Percentiles rank a stretch among this genome's conserved stretches.
phyloP scores from a whole-genome alignment of 208 protist species.

The Strigomonas galati region DNA sequence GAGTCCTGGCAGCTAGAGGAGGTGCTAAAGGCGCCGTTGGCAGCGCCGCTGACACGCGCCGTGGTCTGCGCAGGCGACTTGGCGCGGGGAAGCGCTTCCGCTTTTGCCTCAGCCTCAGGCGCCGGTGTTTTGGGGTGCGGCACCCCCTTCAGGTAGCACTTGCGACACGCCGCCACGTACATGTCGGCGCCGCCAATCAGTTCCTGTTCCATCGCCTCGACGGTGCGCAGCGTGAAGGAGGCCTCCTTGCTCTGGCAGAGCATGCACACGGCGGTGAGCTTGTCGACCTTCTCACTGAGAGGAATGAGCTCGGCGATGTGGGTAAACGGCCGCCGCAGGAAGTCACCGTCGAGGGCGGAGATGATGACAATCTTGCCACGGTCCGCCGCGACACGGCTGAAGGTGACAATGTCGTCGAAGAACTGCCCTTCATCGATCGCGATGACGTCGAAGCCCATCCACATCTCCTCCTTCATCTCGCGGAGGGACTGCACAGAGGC shows the following conservation, averaged over 20 bases:
- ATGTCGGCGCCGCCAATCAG: conserved; percentile 93
- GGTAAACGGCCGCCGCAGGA: conserved; percentile 87
- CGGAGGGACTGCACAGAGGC: conserved; percentile 51
- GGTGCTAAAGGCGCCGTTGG: background rate
- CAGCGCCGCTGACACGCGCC: background rate
- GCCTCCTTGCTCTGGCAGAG: conserved; percentile 75
- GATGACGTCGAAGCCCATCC: conserved; percentile 83
- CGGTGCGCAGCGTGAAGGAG: conserved; percentile 84
- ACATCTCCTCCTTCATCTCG: conserved; percentile 48
- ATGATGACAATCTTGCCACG: conserved; percentile 93
- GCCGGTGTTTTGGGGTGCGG: conserved; percentile 22
- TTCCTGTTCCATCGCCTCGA: conserved; percentile 54
- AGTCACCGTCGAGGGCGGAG: conserved; percentile 93
- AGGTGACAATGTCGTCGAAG: conserved; percentile 91
- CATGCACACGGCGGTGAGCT: conserved; percentile 93
- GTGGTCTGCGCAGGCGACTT: too few species aligned
- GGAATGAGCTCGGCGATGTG: conserved; percentile 86
- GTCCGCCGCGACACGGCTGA: conserved; percentile 81
- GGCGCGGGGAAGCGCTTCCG: too few species aligned
- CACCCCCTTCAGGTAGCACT: conserved; percentile 55
- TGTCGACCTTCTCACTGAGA: conserved; percentile 83
- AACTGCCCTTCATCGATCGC: conserved; percentile 94
- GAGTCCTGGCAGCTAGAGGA: background rate
- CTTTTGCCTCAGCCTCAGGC: conserved; percentile 25
- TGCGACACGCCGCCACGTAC: conserved; percentile 92